Evolutionary conservation across 352 stramenopile species (phyloP), one percentile per base, ranked within the genome.

Genomic region (Globisporangium nunn): DNA sequence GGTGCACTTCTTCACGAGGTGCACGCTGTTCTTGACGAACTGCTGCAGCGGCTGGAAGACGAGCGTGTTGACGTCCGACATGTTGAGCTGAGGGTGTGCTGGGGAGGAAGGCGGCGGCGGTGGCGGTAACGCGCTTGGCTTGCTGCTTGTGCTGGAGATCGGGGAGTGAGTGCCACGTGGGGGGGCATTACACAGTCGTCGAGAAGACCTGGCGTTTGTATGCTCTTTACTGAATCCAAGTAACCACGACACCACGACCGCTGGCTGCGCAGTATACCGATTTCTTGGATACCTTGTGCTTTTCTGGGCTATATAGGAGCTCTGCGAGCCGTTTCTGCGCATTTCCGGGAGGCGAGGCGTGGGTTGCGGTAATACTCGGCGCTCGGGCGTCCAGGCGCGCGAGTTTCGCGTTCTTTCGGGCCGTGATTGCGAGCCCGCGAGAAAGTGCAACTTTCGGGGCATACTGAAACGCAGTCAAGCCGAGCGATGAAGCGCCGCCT

Each of bases 1-100:
- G 72, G 95, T 99, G 78, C 97, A 99, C 78, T 98, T 98, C 79
- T 98, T 98, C 44, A 99, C 85, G 50, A 99, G 87, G 77, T 98
- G 92, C 43, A 98, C 71, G 59, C 87, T 98, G 78, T 99, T 97
- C 85, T 98, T 98, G 66, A 91, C 85, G 68, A 99, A 99, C 80
- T 98, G 78, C 64, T 95, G 89, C 61, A 99, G 76, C 18, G 96
- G 96, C 71, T 98, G 85, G 71, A 99, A 97, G 54, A 98, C 85
- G 70, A 94, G 80, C 50, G 82, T 73, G 75, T 94, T 94, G 68
- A 93, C 78, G 82, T 94, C 85, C 65, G 85, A 94, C 85, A 94
- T 94, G 56, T 43, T 18, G 35, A 35, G 14, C 18, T 5, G 31
- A 33, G 28, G 47, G 30, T 14, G 54, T 33, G 44, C 12, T 33